Evolutionary conservation across 202 grass and related monocot species (phyloP), one percentile per base, ranked within the genome.

Genomic region (Carex sylvatica): DNA sequence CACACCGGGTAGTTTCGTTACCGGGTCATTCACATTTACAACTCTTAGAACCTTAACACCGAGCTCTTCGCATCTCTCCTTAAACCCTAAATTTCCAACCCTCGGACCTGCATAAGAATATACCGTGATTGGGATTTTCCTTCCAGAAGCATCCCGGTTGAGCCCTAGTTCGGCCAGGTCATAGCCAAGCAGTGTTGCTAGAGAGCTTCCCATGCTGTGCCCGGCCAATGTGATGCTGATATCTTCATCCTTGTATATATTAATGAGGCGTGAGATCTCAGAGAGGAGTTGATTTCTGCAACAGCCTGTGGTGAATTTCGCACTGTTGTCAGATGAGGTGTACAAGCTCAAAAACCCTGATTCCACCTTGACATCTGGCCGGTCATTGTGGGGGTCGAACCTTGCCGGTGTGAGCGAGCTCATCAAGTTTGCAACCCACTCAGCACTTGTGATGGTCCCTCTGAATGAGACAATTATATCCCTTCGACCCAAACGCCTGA

Each of bases 351-450:
- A 81, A 81, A 91, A 91, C 10, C 90, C 90, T 0, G 90, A 88
- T 54, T 91, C 90, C 38, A 91, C 92, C 82, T 79, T 89, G 3
- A 94, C 92, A 54, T 87, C 92, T 0, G 79, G 74, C 12, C 89
- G 86, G 4, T 87, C 74, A 55, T 91, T 89, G 3, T 84, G 83
- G 4, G 90, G 89, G 64, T 94, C 87, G 31, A 94, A 87, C 22
- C 89, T 9, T 40, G 92, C 89, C 35, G 90, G 85, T 36, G 84
- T 70, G 8, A 94, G 86, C 0, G 89, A 82, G 87, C 92, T 94
- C 92, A 86, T 94, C 71, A 94, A 86, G 78, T 92, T 94, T 35
- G 92, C 92, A 7, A 81, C 81, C 92, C 92, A 94, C 81, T 94
- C 92, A 0, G 89, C 81, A 0, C 80, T 62, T 1, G 92, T 94